phyloP scores from a whole-genome alignment of 2,329 filamentous ascomycete species.

The Penicillium sp. region DNA sequence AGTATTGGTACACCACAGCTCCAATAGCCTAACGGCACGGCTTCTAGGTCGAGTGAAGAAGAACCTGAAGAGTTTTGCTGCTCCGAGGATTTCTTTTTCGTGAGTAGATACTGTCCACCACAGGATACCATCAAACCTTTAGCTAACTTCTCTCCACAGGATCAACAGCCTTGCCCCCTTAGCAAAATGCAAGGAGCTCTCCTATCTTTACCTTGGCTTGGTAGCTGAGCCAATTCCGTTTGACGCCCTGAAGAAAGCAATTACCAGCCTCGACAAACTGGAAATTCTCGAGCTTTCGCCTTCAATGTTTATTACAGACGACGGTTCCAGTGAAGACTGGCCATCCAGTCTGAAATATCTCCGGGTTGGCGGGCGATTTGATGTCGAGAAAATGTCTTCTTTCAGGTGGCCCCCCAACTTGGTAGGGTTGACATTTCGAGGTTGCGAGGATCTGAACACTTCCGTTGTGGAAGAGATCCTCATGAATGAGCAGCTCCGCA shows the following conservation, averaged over 20 bases:
- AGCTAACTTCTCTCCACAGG: conserved; percentile 14
- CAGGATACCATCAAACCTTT: not conserved
- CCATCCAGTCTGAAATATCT: conserved; percentile 2
- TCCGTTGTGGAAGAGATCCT: not conserved
- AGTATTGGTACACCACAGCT: conserved; percentile 51
- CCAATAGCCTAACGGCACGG: conserved; percentile 50
- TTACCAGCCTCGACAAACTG: conserved; percentile 42
- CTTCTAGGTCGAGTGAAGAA: conserved; percentile 48
- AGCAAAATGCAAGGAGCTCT: conserved; percentile 47
- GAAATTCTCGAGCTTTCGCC: conserved; percentile 38
- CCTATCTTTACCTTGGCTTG: conserved; percentile 45
- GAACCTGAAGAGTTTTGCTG: conserved; percentile 47
- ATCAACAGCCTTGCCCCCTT: conserved; percentile 50
- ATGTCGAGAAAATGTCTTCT: not conserved
- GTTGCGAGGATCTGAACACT: not conserved
- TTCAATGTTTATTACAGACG: conserved; percentile 5
- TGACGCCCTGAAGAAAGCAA: conserved; percentile 43
- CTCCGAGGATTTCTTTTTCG: conserved; percentile 52
- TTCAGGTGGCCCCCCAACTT: conserved; percentile 10
- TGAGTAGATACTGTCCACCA: conserved; percentile 21
- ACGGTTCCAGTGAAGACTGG: conserved; percentile 4
- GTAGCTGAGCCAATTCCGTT: conserved; percentile 46
- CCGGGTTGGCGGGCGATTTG: conserved; percentile 4
- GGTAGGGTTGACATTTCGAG: not conserved
- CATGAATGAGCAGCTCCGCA: conserved; percentile 3